Evolutionary conservation across 1,139 yeast genomes (phyloP), one percentile per base, ranked within the genome.

Genomic region (Protomyces arabidopsidicola): DNA sequence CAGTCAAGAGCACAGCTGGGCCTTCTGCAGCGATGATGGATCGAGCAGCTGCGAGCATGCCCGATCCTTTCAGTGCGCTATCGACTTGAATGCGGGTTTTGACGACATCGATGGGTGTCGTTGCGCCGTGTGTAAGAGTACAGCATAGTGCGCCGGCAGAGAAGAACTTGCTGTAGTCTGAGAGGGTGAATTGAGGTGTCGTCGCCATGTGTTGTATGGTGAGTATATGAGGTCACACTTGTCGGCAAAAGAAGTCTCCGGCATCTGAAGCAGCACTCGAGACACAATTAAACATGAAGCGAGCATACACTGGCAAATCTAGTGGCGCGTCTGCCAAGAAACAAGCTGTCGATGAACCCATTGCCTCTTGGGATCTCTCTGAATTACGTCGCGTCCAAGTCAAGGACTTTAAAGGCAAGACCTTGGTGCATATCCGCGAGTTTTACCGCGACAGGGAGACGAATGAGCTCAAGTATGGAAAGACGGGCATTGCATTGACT

Each of bases 101-200:
- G 74, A 91, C 95, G 68, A 91, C 79, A 77, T 91, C 98, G 68
- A 91, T 81, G 2, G 98, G 98, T 5, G 97, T 88, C 39, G 91
- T 95, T 1, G 88, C 83, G 1, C 96, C 85, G 77, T 91, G 98
- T 14, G 98, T 91, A 39, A 97, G 96, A 42, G 97, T 97, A 80
- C 98, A 91, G 2, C 98, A 97, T 65, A 85, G 72, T 62, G 88
- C 80, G 70, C 98, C 98, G 63, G 98, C 98, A 50, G 56, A 50
- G 3, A 58, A 58, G 34, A 58, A 51, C 56, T 58, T 58, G 56
- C 39, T 27, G 34, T 58, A 58, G 36, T 58, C 62, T 5, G 42
- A 35, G 36, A 57, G 18, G 5, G 55, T 14, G 42, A 50, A 57
- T 10, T 36, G 51, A 16, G 61, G 61, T 14, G 61, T 57, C 27